Conservation (phyloP, 2,329 filamentous ascomycete species). For the Colletotrichum sublineola region DNA sequence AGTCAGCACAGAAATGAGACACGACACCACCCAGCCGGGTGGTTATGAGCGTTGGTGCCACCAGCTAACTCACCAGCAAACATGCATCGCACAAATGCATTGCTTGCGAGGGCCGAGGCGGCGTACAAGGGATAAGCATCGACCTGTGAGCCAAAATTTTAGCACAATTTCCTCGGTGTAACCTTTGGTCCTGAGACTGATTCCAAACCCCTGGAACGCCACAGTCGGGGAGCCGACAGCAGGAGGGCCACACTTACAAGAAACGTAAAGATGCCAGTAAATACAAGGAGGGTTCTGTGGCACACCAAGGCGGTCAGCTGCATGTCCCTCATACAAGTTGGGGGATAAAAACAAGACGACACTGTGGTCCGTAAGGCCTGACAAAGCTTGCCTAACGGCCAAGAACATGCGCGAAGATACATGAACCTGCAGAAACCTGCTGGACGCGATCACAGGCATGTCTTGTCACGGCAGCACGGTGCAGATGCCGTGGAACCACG, state of each 20-base stretch:
- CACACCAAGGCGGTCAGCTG: slow-evolving; percentile 49
- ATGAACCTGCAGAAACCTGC: slow-evolving; percentile 34
- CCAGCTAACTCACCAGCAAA: slow-evolving; percentile 72
- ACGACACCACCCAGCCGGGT: slow-evolving; percentile 43
- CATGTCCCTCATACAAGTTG: slow-evolving; percentile 45
- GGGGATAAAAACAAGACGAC: slow-evolving; percentile 50
- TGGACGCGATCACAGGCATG: slow-evolving; percentile 30
- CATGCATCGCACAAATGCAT: slow-evolving; percentile 81
- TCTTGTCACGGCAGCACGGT: slow-evolving; percentile 28
- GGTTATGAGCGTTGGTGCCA: slow-evolving; percentile 40
- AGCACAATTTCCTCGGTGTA: slow-evolving; percentile 31
- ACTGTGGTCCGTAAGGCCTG: slow-evolving; percentile 40
- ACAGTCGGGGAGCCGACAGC: slow-evolving; percentile 15
- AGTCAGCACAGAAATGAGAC: slow-evolving; percentile 29
- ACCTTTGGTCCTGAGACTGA: slow-evolving; percentile 32
- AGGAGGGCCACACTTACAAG: slow-evolving; percentile 67
- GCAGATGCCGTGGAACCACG: slow-evolving; percentile 28
- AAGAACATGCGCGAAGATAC: slow-evolving; percentile 16
- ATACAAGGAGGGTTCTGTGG: slow-evolving; percentile 79
- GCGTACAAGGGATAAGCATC: slow-evolving; percentile 83
- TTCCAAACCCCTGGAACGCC: slow-evolving; percentile 41
- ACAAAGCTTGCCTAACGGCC: slow-evolving; percentile 52
- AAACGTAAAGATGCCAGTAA: slow-evolving; percentile 90
- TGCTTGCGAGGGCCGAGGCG: slow-evolving; percentile 84
- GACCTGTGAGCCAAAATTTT: slow-evolving; percentile 59